Conservation (phyloP, 495 filamentous ascomycete species). For the Haplographium delicatum region DNA sequence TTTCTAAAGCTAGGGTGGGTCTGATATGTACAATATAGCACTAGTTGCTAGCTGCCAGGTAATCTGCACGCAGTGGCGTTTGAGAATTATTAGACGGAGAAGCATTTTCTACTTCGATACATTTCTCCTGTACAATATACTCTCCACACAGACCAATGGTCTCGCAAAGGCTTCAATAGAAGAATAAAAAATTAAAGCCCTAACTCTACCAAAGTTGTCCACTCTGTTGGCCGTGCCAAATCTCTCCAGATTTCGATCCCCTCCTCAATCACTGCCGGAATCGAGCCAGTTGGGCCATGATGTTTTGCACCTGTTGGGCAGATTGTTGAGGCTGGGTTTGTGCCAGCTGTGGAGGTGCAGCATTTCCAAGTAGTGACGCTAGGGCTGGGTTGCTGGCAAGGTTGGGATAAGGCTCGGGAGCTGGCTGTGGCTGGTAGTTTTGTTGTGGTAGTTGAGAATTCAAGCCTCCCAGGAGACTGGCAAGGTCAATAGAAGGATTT, state of each 20-base stretch:
- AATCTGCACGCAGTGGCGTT: constrained; percentile 16
- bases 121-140: constrained; percentile 1
- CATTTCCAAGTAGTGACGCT: constrained; percentile 16
- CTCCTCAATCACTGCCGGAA: constrained; percentile 34
- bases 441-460: constrained; percentile 29
- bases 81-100: constrained; percentile 1
- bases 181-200: too few relatives aligned
- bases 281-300: constrained; percentile 42
- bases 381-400: constrained; percentile 11
- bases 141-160: background rate
- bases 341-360: constrained; percentile 16
- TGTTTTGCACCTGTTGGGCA: constrained; percentile 41
- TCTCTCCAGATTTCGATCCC: too few relatives aligned
- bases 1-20: too few relatives aligned
- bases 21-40: constrained; percentile 20
- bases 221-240: too few relatives aligned
- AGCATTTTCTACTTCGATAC: background rate
- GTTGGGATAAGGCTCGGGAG: constrained; percentile 16
- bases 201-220: too few relatives aligned
- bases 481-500: constrained; percentile 48
- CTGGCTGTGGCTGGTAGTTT: constrained; percentile 18
- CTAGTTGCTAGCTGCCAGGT: background rate
- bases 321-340: constrained; percentile 23
- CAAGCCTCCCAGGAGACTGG: constrained; percentile 49
- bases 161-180: too few relatives aligned